Percentiles rank a stretch among this genome's conserved stretches.
Evolutionary conservation across 2,329 filamentous ascomycete genomes (phyloP).

Genomic region (Epichloe gansuensis): DNA sequence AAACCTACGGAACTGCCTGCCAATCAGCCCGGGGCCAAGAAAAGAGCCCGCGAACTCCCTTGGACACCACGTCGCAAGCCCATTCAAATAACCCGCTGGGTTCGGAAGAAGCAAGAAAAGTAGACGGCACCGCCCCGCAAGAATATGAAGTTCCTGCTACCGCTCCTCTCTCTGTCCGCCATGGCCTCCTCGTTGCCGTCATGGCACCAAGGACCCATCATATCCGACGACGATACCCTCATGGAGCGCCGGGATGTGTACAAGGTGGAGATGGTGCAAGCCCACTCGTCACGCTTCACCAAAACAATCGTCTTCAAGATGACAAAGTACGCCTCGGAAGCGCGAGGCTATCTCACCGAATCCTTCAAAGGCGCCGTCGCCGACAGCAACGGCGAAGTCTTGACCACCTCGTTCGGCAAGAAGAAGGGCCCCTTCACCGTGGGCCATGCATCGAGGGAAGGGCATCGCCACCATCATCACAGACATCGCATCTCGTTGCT

Average conservation of each 20-base stretch:
- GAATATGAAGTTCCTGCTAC: slow-evolving; percentile 4
- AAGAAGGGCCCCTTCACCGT: background rate
- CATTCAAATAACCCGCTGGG: no score
- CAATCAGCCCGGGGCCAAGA: no score
- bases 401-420: slow-evolving; percentile 4
- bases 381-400: slow-evolving; percentile 10
- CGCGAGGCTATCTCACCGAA: slow-evolving; percentile 3
- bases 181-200: slow-evolving; percentile 1
- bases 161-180: slow-evolving; percentile 1
- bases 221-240: slow-evolving; percentile 7
- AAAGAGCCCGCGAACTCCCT: no score
- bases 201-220: slow-evolving; percentile 4
- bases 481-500: slow-evolving; percentile 4
- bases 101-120: background rate
- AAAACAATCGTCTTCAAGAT: slow-evolving; percentile 4
- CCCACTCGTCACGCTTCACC: background rate
- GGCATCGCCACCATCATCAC: background rate
- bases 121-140: background rate
- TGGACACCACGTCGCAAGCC: no score
- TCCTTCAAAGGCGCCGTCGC: slow-evolving; percentile 6
- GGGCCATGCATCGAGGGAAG: background rate
- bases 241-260: slow-evolving; percentile 4
- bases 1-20: no score
- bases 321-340: slow-evolving; percentile 8
- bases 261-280: slow-evolving; percentile 1